These are phyloP conservation scores for Paramecium tetraurelia DNA, from an alignment of 73 alveolate genomes.

Conservation along the genomic window DNA sequence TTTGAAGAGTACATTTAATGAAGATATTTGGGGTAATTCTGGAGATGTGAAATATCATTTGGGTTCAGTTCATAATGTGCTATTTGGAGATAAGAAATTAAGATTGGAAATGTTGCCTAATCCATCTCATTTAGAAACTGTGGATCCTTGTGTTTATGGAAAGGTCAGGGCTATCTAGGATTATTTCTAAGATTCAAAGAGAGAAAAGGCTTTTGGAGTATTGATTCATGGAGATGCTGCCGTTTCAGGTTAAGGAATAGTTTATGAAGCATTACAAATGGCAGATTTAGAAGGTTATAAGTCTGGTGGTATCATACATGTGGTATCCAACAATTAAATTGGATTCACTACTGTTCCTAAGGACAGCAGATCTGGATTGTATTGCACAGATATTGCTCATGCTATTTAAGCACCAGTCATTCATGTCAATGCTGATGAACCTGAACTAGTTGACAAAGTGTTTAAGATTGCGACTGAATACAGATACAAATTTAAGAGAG, in stretches of 20 bases:
- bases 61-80: conserved; percentile 67
- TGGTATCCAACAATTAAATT: conserved; percentile 82
- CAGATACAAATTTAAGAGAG: conserved; percentile 72
- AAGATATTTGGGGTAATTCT: conserved; percentile 70
- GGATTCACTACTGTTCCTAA: conserved; percentile 85
- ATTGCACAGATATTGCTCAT: conserved; percentile 68
- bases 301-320: conserved; percentile 80
- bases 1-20: conserved; percentile 9
- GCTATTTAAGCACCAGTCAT: conserved; percentile 66
- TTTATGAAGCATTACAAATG: conserved; percentile 72
- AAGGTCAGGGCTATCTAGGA: conserved; percentile 77
- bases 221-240: conserved; percentile 87
- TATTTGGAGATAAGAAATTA: conserved; percentile 26
- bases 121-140: conserved; percentile 85
- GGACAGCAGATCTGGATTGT: conserved; percentile 67
- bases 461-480: conserved; percentile 74
- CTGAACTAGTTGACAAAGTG: conserved; percentile 68
- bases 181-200: conserved; percentile 64
- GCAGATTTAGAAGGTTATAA: conserved; percentile 58
- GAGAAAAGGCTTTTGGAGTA: conserved; percentile 64
- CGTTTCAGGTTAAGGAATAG: conserved; percentile 82
- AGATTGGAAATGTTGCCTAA: conserved; percentile 70
- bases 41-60: conserved; percentile 89
- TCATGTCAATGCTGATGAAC: conserved; percentile 79
- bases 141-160: conserved; percentile 78